Evolutionary conservation across 805 yeast genomes (phyloP), one percentile per base, ranked within the genome.

Genomic region (Debaryomyces castellii): DNA sequence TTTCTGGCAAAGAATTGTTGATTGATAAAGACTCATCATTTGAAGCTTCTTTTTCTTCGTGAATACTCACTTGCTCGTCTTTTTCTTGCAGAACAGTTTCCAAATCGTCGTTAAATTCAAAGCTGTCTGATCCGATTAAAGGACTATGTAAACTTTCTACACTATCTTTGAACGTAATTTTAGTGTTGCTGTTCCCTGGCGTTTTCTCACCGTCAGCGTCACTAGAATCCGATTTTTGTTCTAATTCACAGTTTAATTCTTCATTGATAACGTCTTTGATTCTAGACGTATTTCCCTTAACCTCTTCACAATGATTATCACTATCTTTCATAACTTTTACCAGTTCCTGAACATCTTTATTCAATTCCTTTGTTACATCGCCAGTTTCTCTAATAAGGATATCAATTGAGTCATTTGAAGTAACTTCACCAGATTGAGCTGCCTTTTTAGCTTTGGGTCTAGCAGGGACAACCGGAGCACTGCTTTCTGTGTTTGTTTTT

Each of bases 151-250:
- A 60, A 16, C 54, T 52, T 24, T 46, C 49, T 3, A 50, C 12
- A 11, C 61, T 65, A 45, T 64, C 60, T 44, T 64, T 66, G 48
- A 65, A 59, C 1, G 63, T 46, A 5, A 54, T 50, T 41, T 62
- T 66, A 1, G 66, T 63, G 12, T 58, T 60, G 1, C 66, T 51
- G 32, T 60, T 65, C 2, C 64, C 67, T 2, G 71, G 70, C 2
- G 69, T 66, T 36, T 54, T 60, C 20, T 66, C 70, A 1, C 69
- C 69, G 46, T 64, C 69, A 11, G 17, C 46, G 8, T 44, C 53
- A 21, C 36, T 51, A 5, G 20, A 39, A 17, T 41, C 44, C 3
- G 44, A 40, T 5, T 27, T n/a, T 14, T 38, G 25, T n/a, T 41
- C 40, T 14, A 32, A 10, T 38, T 48, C 45, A 14, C 34, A 16